These are phyloP conservation scores for Gymnopilus dilepis DNA, from an alignment of 768 basidiomycete genomes.

Conservation along the genomic window DNA sequence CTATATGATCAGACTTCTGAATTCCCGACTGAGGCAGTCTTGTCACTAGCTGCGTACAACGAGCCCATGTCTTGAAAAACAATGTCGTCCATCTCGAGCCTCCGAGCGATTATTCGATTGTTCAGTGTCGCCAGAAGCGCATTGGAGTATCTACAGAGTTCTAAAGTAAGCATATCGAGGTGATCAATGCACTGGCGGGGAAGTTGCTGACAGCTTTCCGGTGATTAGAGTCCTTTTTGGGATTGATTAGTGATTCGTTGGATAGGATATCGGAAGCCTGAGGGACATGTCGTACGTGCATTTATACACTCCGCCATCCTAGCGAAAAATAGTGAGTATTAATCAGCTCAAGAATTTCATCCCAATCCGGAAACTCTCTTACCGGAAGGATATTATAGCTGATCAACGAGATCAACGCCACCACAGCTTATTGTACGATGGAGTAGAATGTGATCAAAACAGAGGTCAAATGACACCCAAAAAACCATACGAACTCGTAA, in stretches of 20 bases:
- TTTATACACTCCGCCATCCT: not conserved
- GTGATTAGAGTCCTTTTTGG: not conserved
- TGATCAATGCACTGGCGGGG: not conserved
- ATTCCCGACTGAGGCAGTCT: no score
- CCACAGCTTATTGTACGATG: not conserved
- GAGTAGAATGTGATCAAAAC: not conserved
- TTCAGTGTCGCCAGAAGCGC: constrained; percentile 15
- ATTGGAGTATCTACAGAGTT: constrained; percentile 13
- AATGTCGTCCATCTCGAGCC: no score
- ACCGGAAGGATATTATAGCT: constrained; percentile 13
- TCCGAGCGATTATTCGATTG: constrained; percentile 11
- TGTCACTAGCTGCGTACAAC: no score
- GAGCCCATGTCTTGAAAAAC: no score
- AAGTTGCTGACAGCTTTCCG: not conserved
- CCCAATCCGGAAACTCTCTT: not conserved
- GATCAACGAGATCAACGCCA: constrained; percentile 15
- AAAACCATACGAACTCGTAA: constrained; percentile 3
- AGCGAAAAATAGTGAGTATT: not conserved
- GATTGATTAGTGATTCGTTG: not conserved
- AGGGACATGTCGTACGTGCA: not conserved
- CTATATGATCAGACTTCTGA: no score
- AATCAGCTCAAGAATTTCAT: not conserved
- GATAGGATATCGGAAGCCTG: not conserved
- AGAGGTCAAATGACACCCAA: not conserved
- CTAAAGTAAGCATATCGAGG: not conserved